Base-by-base conservation (phyloP, 1,139 yeast species). In the Kazachstania sp. region DNA sequence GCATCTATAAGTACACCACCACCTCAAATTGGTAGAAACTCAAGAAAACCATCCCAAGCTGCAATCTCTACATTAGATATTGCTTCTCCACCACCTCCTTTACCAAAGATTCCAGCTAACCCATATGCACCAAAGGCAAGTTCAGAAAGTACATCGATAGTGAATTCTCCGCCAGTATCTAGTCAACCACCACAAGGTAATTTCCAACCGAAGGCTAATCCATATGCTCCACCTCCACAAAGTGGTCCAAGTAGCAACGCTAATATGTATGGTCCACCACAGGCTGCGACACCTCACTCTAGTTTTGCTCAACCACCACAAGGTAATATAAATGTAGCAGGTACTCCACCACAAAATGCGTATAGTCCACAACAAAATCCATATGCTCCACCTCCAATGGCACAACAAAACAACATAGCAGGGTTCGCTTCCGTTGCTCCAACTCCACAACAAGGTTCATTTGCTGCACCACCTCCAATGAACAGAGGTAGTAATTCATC, bases 201-300 rank as follows among this genome's bases (percentile, higher is more conserved):
- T 26, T 28, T 38, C 32, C 41, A 28, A 28, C 20, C 41, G 11
- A 28, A 28, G 13, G 34, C 49, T 53, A 69, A 69, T 53, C 72
- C 74, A 41, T 67, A 70, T 49, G 76, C 75, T 2, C 74, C 77
- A 41, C 55, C 55, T 16, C 54, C 58, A 23, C 55, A 63, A 13
- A 58, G n/a, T 23, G n/a, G 15, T 9, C 26, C 28, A 11, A 19
- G 28, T 9, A 7, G 4, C 3, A 36, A 19, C 6, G 2, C 20
- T 8, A 19, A 20, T 34, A 15, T 16, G 15, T 34, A 34, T 34
- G 37, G 19, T 34, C 37, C 37, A 34, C 11, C 37, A 15, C 37
- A 34, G 11, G 19, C 19, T 9, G 18, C 37, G n/a, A 34, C 37
- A 15, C 37, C 37, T n/a, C 37, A 34, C 11, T 15, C 19, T 8